Percentiles rank a stretch among this genome's conserved stretches.
These are phyloP conservation scores for Eremothecium cymbalariae DNA, from an alignment of 1,139 yeast species.

Conservation along the genomic window DNA sequence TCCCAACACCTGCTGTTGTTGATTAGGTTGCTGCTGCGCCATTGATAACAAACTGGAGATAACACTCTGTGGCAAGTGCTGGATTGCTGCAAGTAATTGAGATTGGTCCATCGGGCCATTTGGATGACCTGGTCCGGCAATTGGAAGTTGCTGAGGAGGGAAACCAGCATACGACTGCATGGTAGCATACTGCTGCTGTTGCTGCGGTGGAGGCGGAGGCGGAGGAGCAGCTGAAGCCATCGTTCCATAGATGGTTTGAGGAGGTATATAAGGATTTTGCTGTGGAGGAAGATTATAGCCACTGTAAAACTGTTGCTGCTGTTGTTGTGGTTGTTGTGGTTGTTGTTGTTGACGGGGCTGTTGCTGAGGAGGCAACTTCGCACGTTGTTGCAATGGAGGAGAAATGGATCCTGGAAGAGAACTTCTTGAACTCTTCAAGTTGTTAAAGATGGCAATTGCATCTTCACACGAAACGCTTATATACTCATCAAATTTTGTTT, in stretches of 20 bases:
- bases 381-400: conserved; percentile 6
- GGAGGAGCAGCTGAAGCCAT: conserved; percentile 16
- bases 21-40: conserved; percentile 32
- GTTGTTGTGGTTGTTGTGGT: conserved; percentile 20
- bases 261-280: conserved; percentile 15
- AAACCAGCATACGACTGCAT: conserved; percentile 14
- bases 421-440: conserved; percentile 31
- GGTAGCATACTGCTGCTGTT: conserved; percentile 15
- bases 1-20: conserved; percentile 27
- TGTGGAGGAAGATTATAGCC: conserved; percentile 19
- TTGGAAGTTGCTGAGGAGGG: conserved; percentile 19
- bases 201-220: conserved; percentile 28
- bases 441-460: conserved; percentile 46
- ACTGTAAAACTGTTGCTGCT: conserved; percentile 26
- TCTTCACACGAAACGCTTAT: conserved; percentile 55
- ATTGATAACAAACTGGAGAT: conserved; percentile 43
- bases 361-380: conserved; percentile 9
- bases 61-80: conserved; percentile 45
- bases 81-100: conserved; percentile 35
- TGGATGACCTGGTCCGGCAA: conserved; percentile 19
- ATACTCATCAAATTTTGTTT: conserved; percentile 74
- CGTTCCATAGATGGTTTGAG: conserved; percentile 20
- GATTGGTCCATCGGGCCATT: conserved; percentile 28
- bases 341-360: conserved; percentile 12
- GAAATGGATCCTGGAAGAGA: conserved; percentile 21